phyloP scores from a whole-genome alignment of 2,329 filamentous ascomycete species.

The Zymoseptoria tritici region DNA sequence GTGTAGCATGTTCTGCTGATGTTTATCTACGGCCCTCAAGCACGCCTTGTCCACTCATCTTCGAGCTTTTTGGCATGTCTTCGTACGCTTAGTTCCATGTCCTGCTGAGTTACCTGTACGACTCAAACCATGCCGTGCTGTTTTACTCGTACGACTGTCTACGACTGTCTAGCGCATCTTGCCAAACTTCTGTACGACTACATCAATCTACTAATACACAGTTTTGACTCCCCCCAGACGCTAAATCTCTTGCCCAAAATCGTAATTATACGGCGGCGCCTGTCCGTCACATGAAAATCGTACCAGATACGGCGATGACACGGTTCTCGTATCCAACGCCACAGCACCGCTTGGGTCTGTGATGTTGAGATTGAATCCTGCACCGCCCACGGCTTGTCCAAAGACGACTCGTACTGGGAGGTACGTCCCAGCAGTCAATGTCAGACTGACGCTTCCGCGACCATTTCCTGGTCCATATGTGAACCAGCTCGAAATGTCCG shows the following conservation, averaged over 20 bases:
- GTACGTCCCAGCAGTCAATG: background rate
- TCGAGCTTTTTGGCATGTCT: too few species aligned
- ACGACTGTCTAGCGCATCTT: too few species aligned
- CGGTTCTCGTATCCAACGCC: slow-evolving; percentile 4
- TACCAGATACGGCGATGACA: slow-evolving; percentile 6
- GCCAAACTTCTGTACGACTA: too few species aligned
- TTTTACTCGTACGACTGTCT: too few species aligned
- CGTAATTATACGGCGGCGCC: slow-evolving; percentile 1
- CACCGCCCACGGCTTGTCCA: slow-evolving; percentile 6
- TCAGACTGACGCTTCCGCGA: background rate
- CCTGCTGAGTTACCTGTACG: too few species aligned
- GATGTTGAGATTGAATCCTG: slow-evolving; percentile 2
- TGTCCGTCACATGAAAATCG: slow-evolving; percentile 8
- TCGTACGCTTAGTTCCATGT: too few species aligned
- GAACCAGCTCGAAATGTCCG: slow-evolving; percentile 4
- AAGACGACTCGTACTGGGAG: slow-evolving; percentile 6
- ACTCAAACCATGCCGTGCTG: too few species aligned
- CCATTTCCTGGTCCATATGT: background rate
- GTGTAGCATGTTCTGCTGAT: too few species aligned
- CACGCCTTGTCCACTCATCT: too few species aligned
- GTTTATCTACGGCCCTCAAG: too few species aligned
- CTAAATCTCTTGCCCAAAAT: slow-evolving; percentile 5
- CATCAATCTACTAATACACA: too few species aligned
- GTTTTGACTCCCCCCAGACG: background rate
- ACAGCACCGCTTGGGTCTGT: slow-evolving; percentile 4